Evolutionary conservation across 352 stramenopile genomes (phyloP).

Genomic region (Elongisporangium senticosum): DNA sequence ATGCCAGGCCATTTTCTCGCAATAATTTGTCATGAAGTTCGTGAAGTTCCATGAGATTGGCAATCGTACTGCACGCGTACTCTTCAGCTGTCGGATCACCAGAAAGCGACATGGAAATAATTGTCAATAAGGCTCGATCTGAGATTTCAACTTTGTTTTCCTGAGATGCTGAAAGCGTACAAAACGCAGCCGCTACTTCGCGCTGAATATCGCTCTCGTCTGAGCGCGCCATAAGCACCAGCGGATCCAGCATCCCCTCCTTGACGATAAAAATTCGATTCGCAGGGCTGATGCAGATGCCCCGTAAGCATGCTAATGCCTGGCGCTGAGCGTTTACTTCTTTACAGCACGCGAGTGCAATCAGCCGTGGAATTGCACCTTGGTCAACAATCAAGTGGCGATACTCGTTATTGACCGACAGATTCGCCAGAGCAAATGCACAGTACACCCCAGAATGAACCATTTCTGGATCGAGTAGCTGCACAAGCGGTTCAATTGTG

Average conservation of each 20-base stretch:
- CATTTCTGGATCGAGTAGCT: conserved; percentile 87
- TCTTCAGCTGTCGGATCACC: conserved; percentile 89
- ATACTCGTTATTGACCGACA: conserved; percentile 93
- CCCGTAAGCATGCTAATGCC: conserved; percentile 88
- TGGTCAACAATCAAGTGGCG: conserved; percentile 89
- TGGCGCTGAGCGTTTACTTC: conserved; percentile 91
- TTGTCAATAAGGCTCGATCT: conserved; percentile 91
- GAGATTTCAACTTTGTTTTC: conserved; percentile 97
- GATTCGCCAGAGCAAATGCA: conserved; percentile 92
- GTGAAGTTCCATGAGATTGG: conserved; percentile 93
- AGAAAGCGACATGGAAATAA: conserved; percentile 92
- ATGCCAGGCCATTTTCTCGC: conserved; percentile 90
- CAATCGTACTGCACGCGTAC: conserved; percentile 91
- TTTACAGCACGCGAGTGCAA: conserved; percentile 93
- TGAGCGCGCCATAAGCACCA: conserved; percentile 93
- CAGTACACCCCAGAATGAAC: conserved; percentile 86
- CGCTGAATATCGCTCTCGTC: conserved; percentile 89
- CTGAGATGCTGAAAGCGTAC: conserved; percentile 91
- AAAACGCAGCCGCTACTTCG: conserved; percentile 92
- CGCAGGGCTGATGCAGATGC: conserved; percentile 89
- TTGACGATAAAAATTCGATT: conserved; percentile 89
- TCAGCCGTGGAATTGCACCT: conserved; percentile 90
- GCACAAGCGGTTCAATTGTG: conserved; percentile 87
- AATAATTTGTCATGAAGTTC: conserved; percentile 94
- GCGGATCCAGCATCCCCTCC: conserved; percentile 92